Evolutionary conservation across 2,329 filamentous ascomycete species (phyloP), one percentile per base, ranked within the genome.

Genomic region (Cercospora sp.): DNA sequence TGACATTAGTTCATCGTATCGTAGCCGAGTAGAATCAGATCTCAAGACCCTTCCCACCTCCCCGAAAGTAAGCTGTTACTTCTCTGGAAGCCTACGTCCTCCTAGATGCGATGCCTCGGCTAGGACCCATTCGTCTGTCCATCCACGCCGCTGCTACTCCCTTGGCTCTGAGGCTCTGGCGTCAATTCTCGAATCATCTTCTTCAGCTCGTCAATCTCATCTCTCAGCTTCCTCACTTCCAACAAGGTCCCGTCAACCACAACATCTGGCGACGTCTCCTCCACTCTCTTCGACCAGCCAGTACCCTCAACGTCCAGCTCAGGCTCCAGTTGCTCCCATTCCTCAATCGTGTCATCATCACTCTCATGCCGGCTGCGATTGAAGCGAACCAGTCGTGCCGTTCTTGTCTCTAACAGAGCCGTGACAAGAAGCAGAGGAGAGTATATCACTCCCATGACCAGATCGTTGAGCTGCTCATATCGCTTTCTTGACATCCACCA

Each of bases 331-430:
- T 97, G 91, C 81, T 99, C 95, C 95, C 95, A 99, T 78, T 97
- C 94, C 77, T 98, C 91, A 8, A 91, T 82, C 0, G 88, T 88
- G 72, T 97, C 93, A 73, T 99, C 95, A 72, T 99, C 95, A 3
- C 90, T 90, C 73, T 97, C 94, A 45, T 94, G 93, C 16, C 91
- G 83, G 16, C 86, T 86, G 1, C 95, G 86, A 78, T 98, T 98
- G 65, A 83, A 84, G 26, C 85, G 72, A 26, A 78, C 76, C 59
- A 69, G 73, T 8, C 75, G 69, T 18, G 82, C 82, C 8, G 81
- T 79, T 5, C 77, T 70, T 13, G 79, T 81, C 67, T 84, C 83
- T 21, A 84, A 83, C 70, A 86, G 87, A 0, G 94, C 93, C 0
- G 93, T 93, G 9, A 94, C 81, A 8, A 97, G 76, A 0, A 99